A percentile compares a stretch with the other conserved stretches of the same genome.
phyloP scores from a whole-genome alignment of 2,329 filamentous ascomycete species.

The Neofusicoccum ribis region DNA sequence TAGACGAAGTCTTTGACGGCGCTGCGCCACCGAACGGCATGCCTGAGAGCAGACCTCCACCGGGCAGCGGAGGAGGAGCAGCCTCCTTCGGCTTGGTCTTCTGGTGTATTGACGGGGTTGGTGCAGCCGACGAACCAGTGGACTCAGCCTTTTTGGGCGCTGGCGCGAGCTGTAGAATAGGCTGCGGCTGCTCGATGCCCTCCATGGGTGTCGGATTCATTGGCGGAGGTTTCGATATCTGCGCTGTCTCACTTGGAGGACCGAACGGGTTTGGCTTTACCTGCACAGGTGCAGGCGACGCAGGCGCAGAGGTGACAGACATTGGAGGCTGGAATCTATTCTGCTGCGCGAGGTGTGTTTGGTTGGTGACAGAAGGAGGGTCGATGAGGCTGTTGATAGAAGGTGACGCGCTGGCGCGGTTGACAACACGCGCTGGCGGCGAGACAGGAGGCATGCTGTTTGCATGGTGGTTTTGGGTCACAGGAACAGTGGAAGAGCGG shows the following conservation, averaged over 20 bases:
- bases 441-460: conserved; percentile 49
- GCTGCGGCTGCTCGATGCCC: conserved; percentile 34
- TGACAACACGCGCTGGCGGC: conserved; percentile 50
- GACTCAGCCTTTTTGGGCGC: conserved; percentile 36
- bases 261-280: conserved; percentile 17
- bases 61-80: conserved; percentile 55
- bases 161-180: conserved; percentile 21
- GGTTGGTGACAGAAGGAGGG: conserved; percentile 52
- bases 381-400: conserved; percentile 91
- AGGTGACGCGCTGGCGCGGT: conserved; percentile 83
- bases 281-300: conserved; percentile 33
- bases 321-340: conserved; percentile 32
- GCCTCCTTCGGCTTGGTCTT: conserved; percentile 60
- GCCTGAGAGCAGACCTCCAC: conserved; percentile 64
- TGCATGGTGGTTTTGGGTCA: conserved; percentile 39
- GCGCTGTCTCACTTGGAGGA: conserved; percentile 5
- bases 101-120: conserved; percentile 47
- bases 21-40: conserved; percentile 58
- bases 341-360: conserved; percentile 26
- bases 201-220: conserved; percentile 33
- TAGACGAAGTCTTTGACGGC: conserved; percentile 42
- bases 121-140: conserved; percentile 47
- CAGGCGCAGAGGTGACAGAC: conserved; percentile 42
- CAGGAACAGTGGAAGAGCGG: conserved; percentile 57
- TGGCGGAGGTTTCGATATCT: conserved; percentile 8